Evolutionary conservation across 306 rosid species (phyloP).

Genomic region (Cicer yamashitae): DNA sequence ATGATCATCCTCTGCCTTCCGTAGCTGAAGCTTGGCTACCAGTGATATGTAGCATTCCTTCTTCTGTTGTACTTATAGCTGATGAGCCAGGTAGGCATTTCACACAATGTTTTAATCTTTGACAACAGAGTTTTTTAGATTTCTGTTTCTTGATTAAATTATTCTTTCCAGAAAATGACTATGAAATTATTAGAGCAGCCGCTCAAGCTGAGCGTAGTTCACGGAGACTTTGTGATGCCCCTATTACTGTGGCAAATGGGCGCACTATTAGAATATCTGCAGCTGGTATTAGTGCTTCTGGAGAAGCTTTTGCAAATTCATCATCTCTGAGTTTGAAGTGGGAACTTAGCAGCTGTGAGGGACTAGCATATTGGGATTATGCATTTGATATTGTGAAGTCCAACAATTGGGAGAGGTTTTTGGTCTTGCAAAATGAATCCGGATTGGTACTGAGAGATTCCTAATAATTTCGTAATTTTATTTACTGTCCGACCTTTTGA

Average conservation of each 20-base stretch:
- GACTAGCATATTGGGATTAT: conserved; percentile 79
- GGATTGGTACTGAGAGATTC: conserved; percentile 69
- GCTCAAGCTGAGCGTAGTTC: conserved; percentile 71
- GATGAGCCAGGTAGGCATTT: conserved; percentile 76
- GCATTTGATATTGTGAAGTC: conserved; percentile 54
- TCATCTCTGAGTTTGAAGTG: conserved; percentile 86
- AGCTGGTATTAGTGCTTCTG: conserved; percentile 70
- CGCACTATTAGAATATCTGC: conserved; percentile 78
- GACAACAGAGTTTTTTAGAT: conserved; percentile 17
- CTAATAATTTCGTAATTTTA: conserved; percentile 32
- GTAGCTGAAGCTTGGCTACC: conserved; percentile 62
- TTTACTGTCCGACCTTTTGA: conserved; percentile 32
- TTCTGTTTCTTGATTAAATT: conserved; percentile 40
- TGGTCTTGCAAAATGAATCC: conserved; percentile 85
- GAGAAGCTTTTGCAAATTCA: conserved; percentile 88
- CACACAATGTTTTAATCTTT: conserved; percentile 36
- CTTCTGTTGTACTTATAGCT: conserved; percentile 74
- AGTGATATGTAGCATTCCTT: conserved; percentile 70
- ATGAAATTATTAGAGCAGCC: conserved; percentile 61
- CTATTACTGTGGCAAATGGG: conserved; percentile 87
- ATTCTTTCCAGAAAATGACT: conserved; percentile 67
- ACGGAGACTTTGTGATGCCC: conserved; percentile 56
- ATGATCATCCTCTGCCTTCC: conserved; percentile 83
- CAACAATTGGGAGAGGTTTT: conserved; percentile 76
- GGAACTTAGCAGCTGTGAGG: conserved; percentile 79